Conservation (phyloP, 208 protist genomes). For the Vickermania ingenoplastis region DNA sequence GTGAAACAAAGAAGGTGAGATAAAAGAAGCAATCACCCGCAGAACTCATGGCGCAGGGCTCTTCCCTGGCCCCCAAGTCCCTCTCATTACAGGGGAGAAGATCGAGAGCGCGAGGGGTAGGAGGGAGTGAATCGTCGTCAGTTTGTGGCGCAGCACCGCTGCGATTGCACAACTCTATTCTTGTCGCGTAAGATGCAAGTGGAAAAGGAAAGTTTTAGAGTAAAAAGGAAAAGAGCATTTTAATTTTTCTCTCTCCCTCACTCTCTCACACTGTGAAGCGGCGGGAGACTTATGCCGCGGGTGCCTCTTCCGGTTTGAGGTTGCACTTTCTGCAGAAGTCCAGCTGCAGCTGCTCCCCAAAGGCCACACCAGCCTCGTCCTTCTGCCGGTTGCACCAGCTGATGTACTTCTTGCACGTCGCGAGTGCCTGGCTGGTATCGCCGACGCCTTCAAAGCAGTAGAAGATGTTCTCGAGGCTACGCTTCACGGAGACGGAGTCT, state of each 20-base stretch:
- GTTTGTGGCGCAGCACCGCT: too few species aligned
- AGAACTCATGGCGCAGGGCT: too few species aligned
- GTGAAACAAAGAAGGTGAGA: too few species aligned
- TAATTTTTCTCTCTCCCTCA: background rate
- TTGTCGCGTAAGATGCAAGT: too few species aligned
- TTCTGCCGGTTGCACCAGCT: slow-evolving; percentile 78
- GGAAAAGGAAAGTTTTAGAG: background rate
- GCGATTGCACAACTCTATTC: too few species aligned
- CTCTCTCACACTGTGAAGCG: background rate
- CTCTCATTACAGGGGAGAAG: too few species aligned
- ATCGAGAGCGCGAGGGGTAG: too few species aligned
- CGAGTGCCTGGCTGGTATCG: slow-evolving; percentile 64
- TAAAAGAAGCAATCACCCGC: too few species aligned
- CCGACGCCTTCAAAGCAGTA: slow-evolving; percentile 81
- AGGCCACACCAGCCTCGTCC: slow-evolving; percentile 43
- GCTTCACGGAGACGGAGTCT: slow-evolving; percentile 67
- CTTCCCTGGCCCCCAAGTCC: too few species aligned
- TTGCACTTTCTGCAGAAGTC: slow-evolving; percentile 26
- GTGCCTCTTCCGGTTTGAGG: background rate
- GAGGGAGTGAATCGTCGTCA: too few species aligned
- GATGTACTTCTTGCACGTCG: slow-evolving; percentile 78
- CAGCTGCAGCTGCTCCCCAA: slow-evolving; percentile 50
- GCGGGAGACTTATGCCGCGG: too few species aligned
- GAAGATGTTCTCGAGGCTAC: slow-evolving; percentile 49
- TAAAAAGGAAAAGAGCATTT: background rate